Evolutionary conservation across 306 rosid genomes (phyloP), one percentile per base, ranked within the genome.

Genomic region (Quercus aquifolioides): DNA sequence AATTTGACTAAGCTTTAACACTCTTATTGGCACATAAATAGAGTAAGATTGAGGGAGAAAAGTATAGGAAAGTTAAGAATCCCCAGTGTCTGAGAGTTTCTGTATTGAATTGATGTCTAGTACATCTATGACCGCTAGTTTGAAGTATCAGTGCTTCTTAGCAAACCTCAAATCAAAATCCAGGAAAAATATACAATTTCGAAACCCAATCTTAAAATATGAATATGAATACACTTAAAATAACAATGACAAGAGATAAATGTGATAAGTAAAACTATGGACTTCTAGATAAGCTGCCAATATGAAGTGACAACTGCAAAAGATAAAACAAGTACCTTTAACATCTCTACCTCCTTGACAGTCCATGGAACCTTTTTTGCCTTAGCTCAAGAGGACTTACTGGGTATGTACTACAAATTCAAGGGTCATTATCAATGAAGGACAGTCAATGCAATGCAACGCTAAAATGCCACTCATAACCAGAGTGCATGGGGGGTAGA

Each of bases 341-440:
- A 69, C 55, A 79, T 76, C 82, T 79, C 82, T 79, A 90, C 96
- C 82, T 92, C 94, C 83, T 85, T 89, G 33, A 62, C 69, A 11
- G 89, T 83, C 92, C 97, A 90, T 28, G 82, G 85, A 77, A 87
- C 69, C 23, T 72, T 85, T 70, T 59, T 80, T 84, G 84, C 77
- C 88, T 85, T 65, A 18, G 75, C 71, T 33, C 46, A 38, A 8
- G 81, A 75, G 78, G 78, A 74, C 38, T 78, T 74, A 76, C 69
- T 3, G 49, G 81, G 74, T 60, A 46, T 52, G 84, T 74, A 78
- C 97, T 90, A 86, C 84, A 78, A 75, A 73, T 68, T 76, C 57
- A 63, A 71, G 52, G 13, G 7, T 3, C 25, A 57, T 55, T 65
- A 35, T 58, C 70, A 11, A 62, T 71, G 41, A 43, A 55, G 21